phyloP scores from a whole-genome alignment of 805 yeast genomes.

The Metschnikowia reukaufii region DNA sequence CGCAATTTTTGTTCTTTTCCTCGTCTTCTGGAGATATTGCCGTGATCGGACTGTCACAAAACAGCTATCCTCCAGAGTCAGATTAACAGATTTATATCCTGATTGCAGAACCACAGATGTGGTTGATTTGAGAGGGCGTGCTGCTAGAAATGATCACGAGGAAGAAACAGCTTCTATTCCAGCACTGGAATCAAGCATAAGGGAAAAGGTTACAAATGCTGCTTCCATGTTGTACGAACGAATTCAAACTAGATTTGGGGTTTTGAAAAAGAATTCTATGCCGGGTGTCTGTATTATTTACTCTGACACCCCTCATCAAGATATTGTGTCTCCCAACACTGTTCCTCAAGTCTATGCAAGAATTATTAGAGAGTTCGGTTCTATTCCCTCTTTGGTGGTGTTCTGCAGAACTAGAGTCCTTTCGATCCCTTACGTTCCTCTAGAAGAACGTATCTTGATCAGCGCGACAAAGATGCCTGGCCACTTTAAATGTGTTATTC shows the following conservation, averaged over 20 bases:
- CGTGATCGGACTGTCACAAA: constrained; percentile 40
- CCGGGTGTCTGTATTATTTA: constrained; percentile 45
- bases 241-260: constrained; percentile 24
- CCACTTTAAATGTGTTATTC: constrained; percentile 48
- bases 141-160: not conserved
- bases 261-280: constrained; percentile 21
- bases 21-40: constrained; percentile 50
- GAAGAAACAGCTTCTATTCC: not conserved
- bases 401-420: constrained; percentile 44
- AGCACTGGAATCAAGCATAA: constrained; percentile 2
- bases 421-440: constrained; percentile 42
- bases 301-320: constrained; percentile 35
- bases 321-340: constrained; percentile 43
- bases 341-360: constrained; percentile 44
- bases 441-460: constrained; percentile 40
- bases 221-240: not conserved
- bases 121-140: constrained; percentile 20
- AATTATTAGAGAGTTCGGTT: constrained; percentile 40
- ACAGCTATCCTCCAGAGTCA: constrained; percentile 36
- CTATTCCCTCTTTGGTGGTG: constrained; percentile 45
- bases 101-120: constrained; percentile 19
- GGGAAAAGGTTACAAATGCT: not conserved
- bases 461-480: constrained; percentile 44
- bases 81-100: constrained; percentile 36
- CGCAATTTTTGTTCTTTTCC: constrained; percentile 34